Conservation (phyloP, 257 asterid genomes). For the Solanum appendiculatum region DNA sequence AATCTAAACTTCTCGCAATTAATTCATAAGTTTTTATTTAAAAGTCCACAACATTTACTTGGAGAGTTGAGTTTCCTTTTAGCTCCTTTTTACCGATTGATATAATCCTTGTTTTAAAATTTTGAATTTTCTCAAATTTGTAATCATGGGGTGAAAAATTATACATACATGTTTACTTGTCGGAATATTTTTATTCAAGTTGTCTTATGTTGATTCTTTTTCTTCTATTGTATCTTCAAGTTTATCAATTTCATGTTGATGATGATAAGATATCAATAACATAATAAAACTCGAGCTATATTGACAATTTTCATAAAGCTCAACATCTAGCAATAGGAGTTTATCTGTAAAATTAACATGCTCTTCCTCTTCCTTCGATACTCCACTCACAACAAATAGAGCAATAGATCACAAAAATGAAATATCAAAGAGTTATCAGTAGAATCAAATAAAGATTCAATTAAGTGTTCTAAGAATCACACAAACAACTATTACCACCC, state of each 20-base stretch:
- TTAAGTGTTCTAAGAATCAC: neutral
- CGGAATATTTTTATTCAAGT: too few species aligned
- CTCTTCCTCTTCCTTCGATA: neutral
- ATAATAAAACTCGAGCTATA: neutral
- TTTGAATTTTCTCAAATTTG: neutral
- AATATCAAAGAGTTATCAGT: neutral
- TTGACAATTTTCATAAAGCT: too few species aligned
- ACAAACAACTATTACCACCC: neutral
- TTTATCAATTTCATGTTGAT: neutral
- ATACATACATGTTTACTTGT: neutral
- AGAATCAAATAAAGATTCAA: neutral
- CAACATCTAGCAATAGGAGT: neutral
- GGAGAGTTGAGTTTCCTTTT: neutral
- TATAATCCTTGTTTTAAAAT: neutral
- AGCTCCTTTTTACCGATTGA: neutral
- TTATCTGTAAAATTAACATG: neutral
- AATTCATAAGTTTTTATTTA: too few species aligned
- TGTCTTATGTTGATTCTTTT: neutral
- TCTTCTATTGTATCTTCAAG: neutral
- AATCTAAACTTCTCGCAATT: too few species aligned
- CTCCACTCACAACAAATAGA: neutral
- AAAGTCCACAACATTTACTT: too few species aligned
- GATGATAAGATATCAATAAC: neutral
- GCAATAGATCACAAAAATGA: neutral
- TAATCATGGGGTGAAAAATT: neutral